These are phyloP conservation scores for Hanseniaspora meyeri DNA, from an alignment of 805 yeast genomes.

Conservation along the genomic window DNA sequence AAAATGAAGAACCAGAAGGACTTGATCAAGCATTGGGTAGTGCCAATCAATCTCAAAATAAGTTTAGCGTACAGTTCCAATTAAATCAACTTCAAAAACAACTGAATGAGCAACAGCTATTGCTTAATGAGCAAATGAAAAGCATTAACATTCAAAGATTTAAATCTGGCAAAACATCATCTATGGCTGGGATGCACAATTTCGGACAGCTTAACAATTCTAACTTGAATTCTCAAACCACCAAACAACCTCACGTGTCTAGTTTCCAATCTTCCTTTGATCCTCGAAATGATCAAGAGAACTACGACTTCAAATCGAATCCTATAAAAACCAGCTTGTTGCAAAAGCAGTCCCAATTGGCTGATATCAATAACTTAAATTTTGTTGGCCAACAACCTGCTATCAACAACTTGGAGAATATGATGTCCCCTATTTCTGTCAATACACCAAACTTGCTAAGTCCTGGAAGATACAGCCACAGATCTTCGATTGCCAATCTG, in stretches of 20 bases:
- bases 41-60: not conserved
- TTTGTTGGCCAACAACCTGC: not conserved
- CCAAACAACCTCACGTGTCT: not conserved
- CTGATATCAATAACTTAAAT: not conserved
- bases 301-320: not conserved
- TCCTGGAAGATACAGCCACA: not conserved
- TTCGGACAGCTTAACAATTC: not conserved
- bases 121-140: slow-evolving; percentile 6
- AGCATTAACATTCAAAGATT: not conserved
- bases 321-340: not conserved
- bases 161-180: not conserved
- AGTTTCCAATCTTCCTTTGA: not conserved
- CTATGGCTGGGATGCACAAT: not conserved
- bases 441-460: not conserved
- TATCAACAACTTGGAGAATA: not conserved
- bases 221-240: no score
- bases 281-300: not conserved
- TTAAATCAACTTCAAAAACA: slow-evolving; percentile 6
- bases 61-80: slow-evolving; percentile 1
- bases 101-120: not conserved
- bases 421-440: not conserved
- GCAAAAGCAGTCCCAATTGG: not conserved
- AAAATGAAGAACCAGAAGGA: slow-evolving; percentile 5
- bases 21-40: not conserved
- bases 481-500: not conserved